A percentile compares a stretch with the other conserved stretches of the same genome.
phyloP scores from a whole-genome alignment of 2,329 filamentous ascomycete species.

The Cercospora sesami region DNA sequence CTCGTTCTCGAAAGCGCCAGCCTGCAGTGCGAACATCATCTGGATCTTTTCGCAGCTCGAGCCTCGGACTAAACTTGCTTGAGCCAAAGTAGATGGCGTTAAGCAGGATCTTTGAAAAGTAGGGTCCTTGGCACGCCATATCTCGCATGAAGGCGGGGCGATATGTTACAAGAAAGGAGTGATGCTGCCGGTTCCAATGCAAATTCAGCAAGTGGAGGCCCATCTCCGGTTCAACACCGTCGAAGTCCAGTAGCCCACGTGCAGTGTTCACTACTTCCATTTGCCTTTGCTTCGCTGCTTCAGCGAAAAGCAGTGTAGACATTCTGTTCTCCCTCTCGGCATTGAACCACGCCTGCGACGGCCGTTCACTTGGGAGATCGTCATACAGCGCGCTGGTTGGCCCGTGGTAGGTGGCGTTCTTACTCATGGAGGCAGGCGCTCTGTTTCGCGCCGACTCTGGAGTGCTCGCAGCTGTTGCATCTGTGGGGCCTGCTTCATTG shows the following conservation, averaged over 20 bases:
- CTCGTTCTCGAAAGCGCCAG: conserved; percentile 50
- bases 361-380: conserved; percentile 33
- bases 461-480: background rate
- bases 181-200: conserved; percentile 40
- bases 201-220: conserved; percentile 54
- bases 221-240: conserved; percentile 55
- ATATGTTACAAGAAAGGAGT: conserved; percentile 30
- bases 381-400: conserved; percentile 54
- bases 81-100: conserved; percentile 54
- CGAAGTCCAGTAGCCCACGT: conserved; percentile 54
- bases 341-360: conserved; percentile 20
- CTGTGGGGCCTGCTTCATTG: background rate
- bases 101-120: conserved; percentile 58
- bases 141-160: conserved; percentile 32
- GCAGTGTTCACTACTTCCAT: conserved; percentile 52
- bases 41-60: conserved; percentile 49
- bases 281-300: conserved; percentile 53
- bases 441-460: conserved; percentile 1
- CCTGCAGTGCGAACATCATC: conserved; percentile 52
- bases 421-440: conserved; percentile 22
- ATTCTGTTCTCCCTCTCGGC: conserved; percentile 43
- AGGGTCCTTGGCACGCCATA: conserved; percentile 54
- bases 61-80: conserved; percentile 49
- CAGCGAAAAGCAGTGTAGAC: conserved; percentile 50
- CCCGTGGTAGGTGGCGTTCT: conserved; percentile 51